phyloP scores from a whole-genome alignment of 2,329 filamentous ascomycete species.

The Gaeumannomyces tritici region DNA sequence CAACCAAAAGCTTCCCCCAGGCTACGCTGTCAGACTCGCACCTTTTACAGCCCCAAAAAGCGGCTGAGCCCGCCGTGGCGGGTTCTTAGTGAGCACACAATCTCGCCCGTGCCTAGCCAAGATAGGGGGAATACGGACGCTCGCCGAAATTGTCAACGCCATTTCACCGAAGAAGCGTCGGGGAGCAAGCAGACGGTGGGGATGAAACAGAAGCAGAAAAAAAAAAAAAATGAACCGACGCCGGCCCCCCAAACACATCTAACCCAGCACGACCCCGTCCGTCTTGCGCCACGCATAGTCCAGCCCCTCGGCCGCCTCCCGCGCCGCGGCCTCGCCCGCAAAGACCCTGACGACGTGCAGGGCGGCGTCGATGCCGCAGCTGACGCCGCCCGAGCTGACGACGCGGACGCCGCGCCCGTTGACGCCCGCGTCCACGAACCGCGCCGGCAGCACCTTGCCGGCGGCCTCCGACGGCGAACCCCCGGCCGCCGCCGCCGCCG shows the following conservation, averaged over 20 bases:
- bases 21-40: too few species aligned
- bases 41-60: background rate
- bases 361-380: slow-evolving; percentile 4
- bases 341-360: slow-evolving; percentile 5
- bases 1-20: too few species aligned
- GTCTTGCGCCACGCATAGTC: slow-evolving; percentile 7
- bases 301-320: slow-evolving; percentile 1
- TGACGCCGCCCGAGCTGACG: slow-evolving; percentile 5
- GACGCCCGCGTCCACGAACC: slow-evolving; percentile 4
- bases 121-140: too few species aligned
- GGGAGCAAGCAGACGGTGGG: too few species aligned
- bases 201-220: too few species aligned
- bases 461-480: too few species aligned
- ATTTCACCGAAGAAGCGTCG: too few species aligned
- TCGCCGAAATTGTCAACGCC: too few species aligned
- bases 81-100: background rate
- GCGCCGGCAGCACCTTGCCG: background rate
- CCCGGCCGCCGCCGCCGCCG: too few species aligned
- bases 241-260: background rate
- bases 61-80: background rate
- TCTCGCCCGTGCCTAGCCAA: background rate
- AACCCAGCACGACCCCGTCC: background rate
- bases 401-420: slow-evolving; percentile 1
- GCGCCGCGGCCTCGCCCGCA: slow-evolving; percentile 2
- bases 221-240: too few species aligned